Evolutionary conservation across 2,329 filamentous ascomycete genomes (phyloP).

Genomic region (Botrytis aclada): DNA sequence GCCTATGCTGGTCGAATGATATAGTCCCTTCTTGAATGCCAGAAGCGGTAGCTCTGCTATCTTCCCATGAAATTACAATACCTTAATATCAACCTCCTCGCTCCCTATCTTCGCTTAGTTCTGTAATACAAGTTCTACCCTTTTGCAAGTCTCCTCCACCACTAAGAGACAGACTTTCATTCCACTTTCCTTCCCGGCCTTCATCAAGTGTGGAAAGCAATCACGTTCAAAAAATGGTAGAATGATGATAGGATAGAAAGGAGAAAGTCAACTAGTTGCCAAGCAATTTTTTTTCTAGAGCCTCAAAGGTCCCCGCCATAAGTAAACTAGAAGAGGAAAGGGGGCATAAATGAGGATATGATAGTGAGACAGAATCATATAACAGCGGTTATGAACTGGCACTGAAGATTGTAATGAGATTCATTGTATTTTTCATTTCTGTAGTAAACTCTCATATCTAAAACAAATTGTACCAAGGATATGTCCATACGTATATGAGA

Average conservation of each 20-base stretch:
- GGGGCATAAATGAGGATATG: background rate
- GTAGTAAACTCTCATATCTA: background rate
- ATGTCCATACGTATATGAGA: background rate
- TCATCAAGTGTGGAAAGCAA: background rate
- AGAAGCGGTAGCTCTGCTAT: background rate
- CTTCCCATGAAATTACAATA: accelerated
- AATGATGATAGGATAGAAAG: background rate
- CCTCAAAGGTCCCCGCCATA: background rate
- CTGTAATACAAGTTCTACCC: background rate
- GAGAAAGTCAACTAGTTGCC: background rate
- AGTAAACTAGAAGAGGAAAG: background rate
- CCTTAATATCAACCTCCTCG: background rate
- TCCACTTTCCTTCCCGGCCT: background rate
- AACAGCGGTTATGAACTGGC: background rate
- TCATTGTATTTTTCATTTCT: background rate
- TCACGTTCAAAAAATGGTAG: background rate
- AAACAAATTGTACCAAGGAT: background rate
- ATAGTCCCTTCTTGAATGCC: background rate
- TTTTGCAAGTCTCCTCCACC: background rate
- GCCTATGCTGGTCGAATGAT: background rate
- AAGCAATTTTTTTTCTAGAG: background rate
- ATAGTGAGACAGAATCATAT: background rate
- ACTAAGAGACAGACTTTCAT: background rate
- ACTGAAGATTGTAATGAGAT: background rate
- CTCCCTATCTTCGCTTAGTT: background rate